Conservation (phyloP, 2,329 filamentous ascomycete genomes). For the Bipolaris gigantea region DNA sequence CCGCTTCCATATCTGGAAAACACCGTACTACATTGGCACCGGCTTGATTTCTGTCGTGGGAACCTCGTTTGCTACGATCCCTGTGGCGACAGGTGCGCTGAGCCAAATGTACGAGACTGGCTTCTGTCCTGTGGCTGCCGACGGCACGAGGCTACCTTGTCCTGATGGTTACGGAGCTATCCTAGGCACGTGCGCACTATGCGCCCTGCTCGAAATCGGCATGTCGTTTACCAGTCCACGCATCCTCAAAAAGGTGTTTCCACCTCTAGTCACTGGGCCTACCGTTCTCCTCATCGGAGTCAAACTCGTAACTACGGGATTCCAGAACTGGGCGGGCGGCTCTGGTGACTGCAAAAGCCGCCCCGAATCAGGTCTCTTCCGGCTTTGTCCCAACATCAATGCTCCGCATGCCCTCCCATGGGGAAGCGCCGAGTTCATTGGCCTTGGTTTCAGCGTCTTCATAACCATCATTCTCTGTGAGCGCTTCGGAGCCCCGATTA, state of each 20-base stretch:
- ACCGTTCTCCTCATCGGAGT: slow-evolving; percentile 74
- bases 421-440: slow-evolving; percentile 78
- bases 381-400: slow-evolving; percentile 60
- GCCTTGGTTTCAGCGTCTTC: slow-evolving; percentile 79
- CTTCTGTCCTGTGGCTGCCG: slow-evolving; percentile 61
- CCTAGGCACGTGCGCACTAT: slow-evolving; percentile 62
- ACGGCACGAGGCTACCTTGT: slow-evolving; percentile 71
- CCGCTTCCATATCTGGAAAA: slow-evolving; percentile 68
- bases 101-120: slow-evolving; percentile 77
- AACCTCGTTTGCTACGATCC: slow-evolving; percentile 76
- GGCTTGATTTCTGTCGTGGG: slow-evolving; percentile 79
- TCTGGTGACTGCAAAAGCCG: slow-evolving; percentile 59
- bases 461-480: slow-evolving; percentile 78
- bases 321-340: slow-evolving; percentile 78
- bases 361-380: slow-evolving; percentile 57
- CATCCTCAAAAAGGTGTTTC: slow-evolving; percentile 72
- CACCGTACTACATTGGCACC: slow-evolving; percentile 67
- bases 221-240: slow-evolving; percentile 74
- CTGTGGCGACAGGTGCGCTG: slow-evolving; percentile 71
- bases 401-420: slow-evolving; percentile 74
- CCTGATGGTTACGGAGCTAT: slow-evolving; percentile 76
- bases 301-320: slow-evolving; percentile 69
- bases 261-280: slow-evolving; percentile 72
- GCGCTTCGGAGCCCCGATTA: slow-evolving; percentile 78
- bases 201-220: slow-evolving; percentile 65